These are phyloP conservation scores for Nicotiana obtusifolia DNA, from an alignment of 257 asterid genomes.

Conservation along the genomic window DNA sequence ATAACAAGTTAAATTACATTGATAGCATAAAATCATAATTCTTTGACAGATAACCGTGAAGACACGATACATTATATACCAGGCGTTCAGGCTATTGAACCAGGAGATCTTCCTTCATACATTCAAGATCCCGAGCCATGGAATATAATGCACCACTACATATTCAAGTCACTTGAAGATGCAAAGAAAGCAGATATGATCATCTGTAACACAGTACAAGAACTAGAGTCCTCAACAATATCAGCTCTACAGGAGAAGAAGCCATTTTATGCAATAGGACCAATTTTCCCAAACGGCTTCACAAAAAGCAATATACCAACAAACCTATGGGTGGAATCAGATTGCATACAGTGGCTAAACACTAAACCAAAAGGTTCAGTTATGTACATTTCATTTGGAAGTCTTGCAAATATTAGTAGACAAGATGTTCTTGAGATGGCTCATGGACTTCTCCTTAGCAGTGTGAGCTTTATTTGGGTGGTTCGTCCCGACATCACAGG, in stretches of 20 bases:
- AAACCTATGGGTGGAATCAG: slow-evolving; percentile 18
- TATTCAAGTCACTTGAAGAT: slow-evolving; percentile 22
- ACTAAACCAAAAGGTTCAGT: slow-evolving; percentile 18
- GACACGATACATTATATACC: slow-evolving; percentile 23
- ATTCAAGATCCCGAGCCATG: slow-evolving; percentile 10
- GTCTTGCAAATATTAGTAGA: slow-evolving; percentile 11
- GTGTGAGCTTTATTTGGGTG: slow-evolving; percentile 20
- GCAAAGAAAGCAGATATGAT: slow-evolving; percentile 16
- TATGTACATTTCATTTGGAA: slow-evolving; percentile 26
- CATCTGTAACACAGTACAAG: slow-evolving; percentile 22
- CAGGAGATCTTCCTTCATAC: slow-evolving; percentile 15
- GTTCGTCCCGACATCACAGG: slow-evolving; percentile 15
- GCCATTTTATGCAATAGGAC: slow-evolving; percentile 20
- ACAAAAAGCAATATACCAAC: neutral
- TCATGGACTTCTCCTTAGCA: slow-evolving; percentile 14
- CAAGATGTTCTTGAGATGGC: slow-evolving; percentile 17
- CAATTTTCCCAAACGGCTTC: slow-evolving; percentile 7
- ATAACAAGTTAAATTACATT: neutral
- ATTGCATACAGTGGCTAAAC: slow-evolving; percentile 12
- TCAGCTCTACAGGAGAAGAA: slow-evolving; percentile 8
- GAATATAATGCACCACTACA: slow-evolving; percentile 1
- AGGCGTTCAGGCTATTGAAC: slow-evolving; percentile 16
- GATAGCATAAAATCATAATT: neutral
- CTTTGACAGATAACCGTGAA: slow-evolving; percentile 6
- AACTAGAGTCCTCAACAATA: slow-evolving; percentile 20